Percentiles rank a stretch among this genome's conserved stretches.
Conservation (phyloP, 805 yeast genomes). For the Zygotorulaspora danielsina region DNA sequence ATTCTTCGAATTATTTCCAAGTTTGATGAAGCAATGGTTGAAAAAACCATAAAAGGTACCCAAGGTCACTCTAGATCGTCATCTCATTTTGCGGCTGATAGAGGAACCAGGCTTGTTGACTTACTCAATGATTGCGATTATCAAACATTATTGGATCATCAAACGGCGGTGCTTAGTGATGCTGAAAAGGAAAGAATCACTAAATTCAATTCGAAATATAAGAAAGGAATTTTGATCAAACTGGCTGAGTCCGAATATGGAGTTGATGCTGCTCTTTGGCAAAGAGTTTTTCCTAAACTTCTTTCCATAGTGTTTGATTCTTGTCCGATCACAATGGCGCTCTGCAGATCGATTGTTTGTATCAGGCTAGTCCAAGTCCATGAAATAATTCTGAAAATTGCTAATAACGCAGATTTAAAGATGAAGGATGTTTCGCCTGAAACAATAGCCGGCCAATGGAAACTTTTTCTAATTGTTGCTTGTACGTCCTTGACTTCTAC, state of each 20-base stretch:
- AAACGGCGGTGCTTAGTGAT: slow-evolving; percentile 50
- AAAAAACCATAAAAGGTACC: slow-evolving; percentile 35
- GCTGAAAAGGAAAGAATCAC: slow-evolving; percentile 74
- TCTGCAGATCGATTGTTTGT: slow-evolving; percentile 88
- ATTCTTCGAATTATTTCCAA: slow-evolving; percentile 75
- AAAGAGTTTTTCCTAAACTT: slow-evolving; percentile 75
- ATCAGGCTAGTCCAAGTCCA: slow-evolving; percentile 81
- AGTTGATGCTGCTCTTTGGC: slow-evolving; percentile 95
- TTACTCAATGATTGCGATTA: slow-evolving; percentile 70
- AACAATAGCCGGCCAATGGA: slow-evolving; percentile 78
- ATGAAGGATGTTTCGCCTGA: slow-evolving; percentile 53
- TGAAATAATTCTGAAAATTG: slow-evolving; percentile 56
- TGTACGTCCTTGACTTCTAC: slow-evolving; percentile 89
- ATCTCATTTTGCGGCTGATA: slow-evolving; percentile 67
- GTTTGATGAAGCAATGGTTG: slow-evolving; percentile 79
- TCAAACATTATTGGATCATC: slow-evolving; percentile 52
- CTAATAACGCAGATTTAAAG: slow-evolving; percentile 40
- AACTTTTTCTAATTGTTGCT: slow-evolving; percentile 80
- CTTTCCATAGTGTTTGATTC: slow-evolving; percentile 65
- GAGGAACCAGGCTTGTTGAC: slow-evolving; percentile 72
- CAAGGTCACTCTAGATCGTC: slow-evolving; percentile 49
- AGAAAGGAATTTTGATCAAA: slow-evolving; percentile 63
- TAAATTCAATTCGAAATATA: slow-evolving; percentile 52
- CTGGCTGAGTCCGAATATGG: slow-evolving; percentile 91
- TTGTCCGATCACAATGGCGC: slow-evolving; percentile 91